These are phyloP conservation scores for Salix suchowensis DNA, from an alignment of 345 rosid genomes.

Conservation along the genomic window DNA sequence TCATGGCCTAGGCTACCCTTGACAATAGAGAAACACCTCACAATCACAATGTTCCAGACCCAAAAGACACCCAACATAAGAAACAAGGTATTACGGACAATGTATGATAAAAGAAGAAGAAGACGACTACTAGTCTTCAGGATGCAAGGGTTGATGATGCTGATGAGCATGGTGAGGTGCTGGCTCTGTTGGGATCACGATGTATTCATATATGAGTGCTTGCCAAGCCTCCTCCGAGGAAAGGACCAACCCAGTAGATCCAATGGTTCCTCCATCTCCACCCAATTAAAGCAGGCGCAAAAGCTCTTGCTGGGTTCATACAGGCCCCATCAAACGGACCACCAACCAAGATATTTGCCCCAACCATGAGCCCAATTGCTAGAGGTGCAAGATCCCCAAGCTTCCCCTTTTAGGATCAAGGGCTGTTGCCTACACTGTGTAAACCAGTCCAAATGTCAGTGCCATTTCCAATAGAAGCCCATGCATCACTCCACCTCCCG, in stretches of 20 bases:
- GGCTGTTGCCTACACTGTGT: slow-evolving; percentile 12
- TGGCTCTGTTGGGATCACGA: slow-evolving; percentile 46
- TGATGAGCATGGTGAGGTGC: slow-evolving; percentile 28
- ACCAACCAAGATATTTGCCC: slow-evolving; percentile 42
- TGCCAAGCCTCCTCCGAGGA: slow-evolving; percentile 42
- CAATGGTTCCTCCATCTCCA: slow-evolving; percentile 54
- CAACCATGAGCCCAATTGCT: slow-evolving; percentile 37
- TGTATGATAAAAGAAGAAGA: background rate
- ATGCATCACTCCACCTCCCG: slow-evolving; percentile 48
- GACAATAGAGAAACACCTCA: background rate
- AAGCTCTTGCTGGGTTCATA: slow-evolving; percentile 47
- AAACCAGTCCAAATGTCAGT: slow-evolving; percentile 39
- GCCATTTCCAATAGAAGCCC: slow-evolving; percentile 38
- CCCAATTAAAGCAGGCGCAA: slow-evolving; percentile 45
- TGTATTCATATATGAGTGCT: slow-evolving; percentile 48
- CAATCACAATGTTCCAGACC: background rate
- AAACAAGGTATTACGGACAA: background rate
- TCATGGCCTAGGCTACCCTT: background rate
- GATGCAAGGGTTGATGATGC: slow-evolving; percentile 75
- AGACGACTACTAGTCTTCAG: slow-evolving; percentile 59
- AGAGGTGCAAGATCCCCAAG: slow-evolving; percentile 44
- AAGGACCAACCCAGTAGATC: slow-evolving; percentile 53
- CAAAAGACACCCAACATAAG: background rate
- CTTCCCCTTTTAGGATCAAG: slow-evolving; percentile 47
- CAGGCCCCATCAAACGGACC: slow-evolving; percentile 51